Conservation (phyloP, 2,329 filamentous ascomycete genomes). For the Fusarium avenaceum region DNA sequence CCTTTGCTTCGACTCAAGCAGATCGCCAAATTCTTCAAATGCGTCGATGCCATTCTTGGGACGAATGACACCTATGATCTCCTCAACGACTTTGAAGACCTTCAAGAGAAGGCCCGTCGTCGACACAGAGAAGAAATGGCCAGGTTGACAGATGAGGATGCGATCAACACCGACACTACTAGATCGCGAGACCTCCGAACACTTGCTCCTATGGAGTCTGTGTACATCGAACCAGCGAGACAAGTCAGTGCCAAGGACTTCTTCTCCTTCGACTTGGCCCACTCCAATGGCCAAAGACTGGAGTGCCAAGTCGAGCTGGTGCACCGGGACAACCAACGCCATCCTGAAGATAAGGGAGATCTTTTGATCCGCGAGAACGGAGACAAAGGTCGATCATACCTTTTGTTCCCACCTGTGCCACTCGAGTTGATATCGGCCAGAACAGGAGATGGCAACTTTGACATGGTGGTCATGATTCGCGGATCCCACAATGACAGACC, state of each 20-base stretch:
- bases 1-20: constrained; percentile 91
- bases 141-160: constrained; percentile 84
- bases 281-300: constrained; percentile 90
- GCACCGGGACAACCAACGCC: constrained; percentile 82
- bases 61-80: constrained; percentile 62
- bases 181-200: constrained; percentile 84
- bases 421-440: constrained; percentile 82
- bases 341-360: constrained; percentile 78
- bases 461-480: constrained; percentile 89
- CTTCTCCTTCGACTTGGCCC: constrained; percentile 86
- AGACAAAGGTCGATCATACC: constrained; percentile 77
- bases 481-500: constrained; percentile 74
- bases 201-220: constrained; percentile 76
- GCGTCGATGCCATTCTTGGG: constrained; percentile 68
- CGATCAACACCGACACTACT: constrained; percentile 83
- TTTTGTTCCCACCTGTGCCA: constrained; percentile 92
- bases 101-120: constrained; percentile 82
- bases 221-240: constrained; percentile 79
- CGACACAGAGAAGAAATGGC: constrained; percentile 75
- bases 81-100: constrained; percentile 70
- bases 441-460: constrained; percentile 75
- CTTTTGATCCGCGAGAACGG: constrained; percentile 95
- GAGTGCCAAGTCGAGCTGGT: constrained; percentile 91
- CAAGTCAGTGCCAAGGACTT: constrained; percentile 91
- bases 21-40: constrained; percentile 84